Conservation (phyloP, 371 early-diverging fungal species). For the Mucor piriformis region DNA sequence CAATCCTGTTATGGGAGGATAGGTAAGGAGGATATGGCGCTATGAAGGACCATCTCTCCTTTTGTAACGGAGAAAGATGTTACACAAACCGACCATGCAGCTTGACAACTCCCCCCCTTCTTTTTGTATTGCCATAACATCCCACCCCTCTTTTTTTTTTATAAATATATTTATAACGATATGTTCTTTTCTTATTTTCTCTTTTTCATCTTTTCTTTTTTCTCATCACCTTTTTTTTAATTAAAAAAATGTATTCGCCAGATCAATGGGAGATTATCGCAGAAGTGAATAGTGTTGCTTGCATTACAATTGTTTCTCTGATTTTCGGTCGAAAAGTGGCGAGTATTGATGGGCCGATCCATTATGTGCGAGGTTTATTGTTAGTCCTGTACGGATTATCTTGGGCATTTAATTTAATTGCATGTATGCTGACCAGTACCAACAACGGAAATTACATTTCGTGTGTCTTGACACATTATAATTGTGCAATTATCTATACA, state of each 20-base stretch:
- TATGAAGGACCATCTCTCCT: no score
- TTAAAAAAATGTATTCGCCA: constrained; percentile 45
- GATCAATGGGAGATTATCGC: constrained; percentile 52
- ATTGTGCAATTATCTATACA: constrained; percentile 45
- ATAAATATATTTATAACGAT: no score
- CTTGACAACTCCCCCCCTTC: no score
- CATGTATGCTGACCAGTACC: constrained; percentile 56
- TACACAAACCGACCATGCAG: background rate
- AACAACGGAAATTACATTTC: constrained; percentile 58
- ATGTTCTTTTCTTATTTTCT: background rate
- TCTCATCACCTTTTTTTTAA: constrained; percentile 1
- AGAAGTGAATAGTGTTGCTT: constrained; percentile 51
- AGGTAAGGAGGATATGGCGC: no score
- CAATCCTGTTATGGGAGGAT: no score
- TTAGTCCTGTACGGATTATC: constrained; percentile 43
- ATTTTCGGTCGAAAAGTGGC: constrained; percentile 60
- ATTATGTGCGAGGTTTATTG: constrained; percentile 52
- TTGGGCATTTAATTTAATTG: constrained; percentile 55
- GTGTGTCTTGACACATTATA: constrained; percentile 51
- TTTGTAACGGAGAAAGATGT: background rate
- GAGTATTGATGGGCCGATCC: constrained; percentile 46
- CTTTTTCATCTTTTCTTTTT: background rate
- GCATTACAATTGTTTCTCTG: constrained; percentile 55
- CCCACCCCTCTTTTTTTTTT: no score
- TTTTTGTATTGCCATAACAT: no score